Conservation (phyloP, 345 rosid genomes). For the Linum lewisii region DNA sequence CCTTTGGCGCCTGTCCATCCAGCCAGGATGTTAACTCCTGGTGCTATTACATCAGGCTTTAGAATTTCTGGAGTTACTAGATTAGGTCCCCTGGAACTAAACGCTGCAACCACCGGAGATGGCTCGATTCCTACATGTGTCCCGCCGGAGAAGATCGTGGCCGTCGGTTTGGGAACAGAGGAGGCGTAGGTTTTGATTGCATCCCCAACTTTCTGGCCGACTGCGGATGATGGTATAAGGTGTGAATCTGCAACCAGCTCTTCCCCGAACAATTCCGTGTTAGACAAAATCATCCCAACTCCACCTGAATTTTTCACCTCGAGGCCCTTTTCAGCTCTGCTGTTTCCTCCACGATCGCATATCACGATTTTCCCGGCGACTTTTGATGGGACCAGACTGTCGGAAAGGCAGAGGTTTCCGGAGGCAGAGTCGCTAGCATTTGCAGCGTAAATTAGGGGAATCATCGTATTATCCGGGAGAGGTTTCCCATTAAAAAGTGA, state of each 20-base stretch:
- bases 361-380: constrained; percentile 2
- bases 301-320: not conserved
- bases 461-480: not conserved
- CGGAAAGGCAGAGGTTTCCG: not conserved
- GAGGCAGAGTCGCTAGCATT: not conserved
- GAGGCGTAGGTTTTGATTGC: not conserved
- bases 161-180: not conserved
- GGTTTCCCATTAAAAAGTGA: constrained; percentile 1
- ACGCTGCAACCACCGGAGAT: constrained; percentile 6
- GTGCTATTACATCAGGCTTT: constrained; percentile 1
- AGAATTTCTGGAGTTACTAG: constrained; percentile 1
- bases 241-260: constrained; percentile 4
- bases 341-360: not conserved
- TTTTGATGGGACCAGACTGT: not conserved
- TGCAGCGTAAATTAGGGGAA: not conserved
- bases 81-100: constrained; percentile 3
- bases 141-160: not conserved
- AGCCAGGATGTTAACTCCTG: constrained; percentile 2
- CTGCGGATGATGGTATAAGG: not conserved
- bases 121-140: not conserved
- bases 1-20: constrained; percentile 1
- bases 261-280: not conserved
- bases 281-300: not conserved
- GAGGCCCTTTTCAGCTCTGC: not conserved
- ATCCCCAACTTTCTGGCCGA: not conserved